Conservation (phyloP, 768 basidiomycete genomes). For the Pisolithus microcarpus region DNA sequence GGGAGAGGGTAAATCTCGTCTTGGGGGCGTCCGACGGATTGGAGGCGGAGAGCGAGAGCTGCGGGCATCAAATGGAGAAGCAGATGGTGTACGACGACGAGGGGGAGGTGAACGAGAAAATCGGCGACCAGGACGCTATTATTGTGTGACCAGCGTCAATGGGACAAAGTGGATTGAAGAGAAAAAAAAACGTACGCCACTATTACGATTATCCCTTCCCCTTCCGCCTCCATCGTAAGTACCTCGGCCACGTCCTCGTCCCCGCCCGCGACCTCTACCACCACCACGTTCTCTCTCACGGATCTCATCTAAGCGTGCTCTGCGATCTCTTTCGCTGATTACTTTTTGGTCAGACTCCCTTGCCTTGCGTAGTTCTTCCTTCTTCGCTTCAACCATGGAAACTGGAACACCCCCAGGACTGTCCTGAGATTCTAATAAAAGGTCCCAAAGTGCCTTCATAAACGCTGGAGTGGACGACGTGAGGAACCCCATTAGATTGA, state of each 20-base stretch:
- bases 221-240: constrained; percentile 45
- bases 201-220: constrained; percentile 51
- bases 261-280: constrained; percentile 53
- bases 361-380: constrained; percentile 77
- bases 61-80: constrained; percentile 29
- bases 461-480: constrained; percentile 80
- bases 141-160: constrained; percentile 5
- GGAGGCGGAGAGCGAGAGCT: constrained; percentile 36
- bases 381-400: constrained; percentile 87
- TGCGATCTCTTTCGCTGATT: constrained; percentile 64
- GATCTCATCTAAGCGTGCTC: constrained; percentile 62
- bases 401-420: constrained; percentile 85
- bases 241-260: constrained; percentile 46
- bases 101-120: constrained; percentile 42
- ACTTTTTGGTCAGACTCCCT: constrained; percentile 56
- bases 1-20: constrained; percentile 30
- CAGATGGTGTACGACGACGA: constrained; percentile 38
- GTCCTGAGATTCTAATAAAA: constrained; percentile 89
- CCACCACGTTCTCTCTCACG: constrained; percentile 47
- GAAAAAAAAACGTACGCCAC: constrained; percentile 31
- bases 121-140: constrained; percentile 39
- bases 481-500: constrained; percentile 88
- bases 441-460: constrained; percentile 83
- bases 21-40: constrained; percentile 25
- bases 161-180: not conserved